Evolutionary conservation across 306 rosid species (phyloP), one percentile per base, ranked within the genome.

Genomic region (Rosa persica): DNA sequence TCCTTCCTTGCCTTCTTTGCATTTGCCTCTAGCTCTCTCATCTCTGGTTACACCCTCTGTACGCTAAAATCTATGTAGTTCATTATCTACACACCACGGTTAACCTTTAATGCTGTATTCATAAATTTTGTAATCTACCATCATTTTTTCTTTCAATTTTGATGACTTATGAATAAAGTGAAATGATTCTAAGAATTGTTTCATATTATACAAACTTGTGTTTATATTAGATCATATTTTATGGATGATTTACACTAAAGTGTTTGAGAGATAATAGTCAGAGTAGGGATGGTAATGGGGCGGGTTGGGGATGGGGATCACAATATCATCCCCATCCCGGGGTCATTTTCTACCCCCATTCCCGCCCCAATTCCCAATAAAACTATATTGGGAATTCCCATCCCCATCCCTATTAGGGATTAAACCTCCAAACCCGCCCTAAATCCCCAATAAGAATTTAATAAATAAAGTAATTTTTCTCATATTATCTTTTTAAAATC

Each of bases 1-100:
- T 89, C 98, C 71, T 89, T 90, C 42, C 84, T 85, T 75, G 97
- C 97, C 46, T 94, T 90, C 79, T 79, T 83, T 67, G 86, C 90
- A 40, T 86, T 94, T 84, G 94, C 98, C 54, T 86, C 76, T 25
- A 74, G 87, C 74, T 92, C 97, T 47, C 83, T 94, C 67, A 79
- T 92, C 78, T 87, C 97, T 47, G 97, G 98, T 82, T 88, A 86
- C 81, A 73, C 86, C 5, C 84, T 89, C 15, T 86, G 88, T 84
- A 58, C 76, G 19, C 61, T 66, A 6, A 87, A 82, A 74, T 78
- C 87, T 78, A 72, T 79, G 69, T 92, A 89, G 85, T 76, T 79
- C 15, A 20, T 75, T 46, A 2, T 61, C 20, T 61, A 34, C 69
- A 19, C 16, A 12, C 39, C 40, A 65, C 23, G 22, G 0, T 34